phyloP scores from a whole-genome alignment of 2,329 filamentous ascomycete genomes.

The Alternaria solani region DNA sequence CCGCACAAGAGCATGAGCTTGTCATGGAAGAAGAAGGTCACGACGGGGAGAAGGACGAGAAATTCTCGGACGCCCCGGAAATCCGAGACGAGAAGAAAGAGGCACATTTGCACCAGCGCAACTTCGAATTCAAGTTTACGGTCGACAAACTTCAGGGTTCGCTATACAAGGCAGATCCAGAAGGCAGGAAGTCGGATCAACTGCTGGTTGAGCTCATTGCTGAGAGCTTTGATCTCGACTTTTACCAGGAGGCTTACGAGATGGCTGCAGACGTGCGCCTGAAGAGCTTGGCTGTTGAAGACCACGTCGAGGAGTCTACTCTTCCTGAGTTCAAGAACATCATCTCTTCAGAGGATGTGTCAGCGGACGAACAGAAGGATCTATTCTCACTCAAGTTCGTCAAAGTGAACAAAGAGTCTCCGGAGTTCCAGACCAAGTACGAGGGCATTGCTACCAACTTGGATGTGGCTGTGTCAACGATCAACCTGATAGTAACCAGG shows the following conservation, averaged over 20 bases:
- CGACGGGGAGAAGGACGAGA: slow-evolving; percentile 69
- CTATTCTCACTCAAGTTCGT: slow-evolving; percentile 89
- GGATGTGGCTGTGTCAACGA: slow-evolving; percentile 89
- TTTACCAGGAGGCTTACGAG: slow-evolving; percentile 87
- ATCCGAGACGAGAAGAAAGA: slow-evolving; percentile 57
- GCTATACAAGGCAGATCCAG: slow-evolving; percentile 83
- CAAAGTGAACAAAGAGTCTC: slow-evolving; percentile 87
- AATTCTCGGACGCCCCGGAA: slow-evolving; percentile 72
- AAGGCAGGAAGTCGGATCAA: slow-evolving; percentile 76
- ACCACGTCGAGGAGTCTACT: slow-evolving; percentile 89
- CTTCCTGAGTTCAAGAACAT: slow-evolving; percentile 95
- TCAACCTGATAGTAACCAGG: slow-evolving; percentile 93
- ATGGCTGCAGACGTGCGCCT: slow-evolving; percentile 93
- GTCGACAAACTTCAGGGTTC: slow-evolving; percentile 95
- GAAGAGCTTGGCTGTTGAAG: slow-evolving; percentile 86
- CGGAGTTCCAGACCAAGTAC: slow-evolving; percentile 90
- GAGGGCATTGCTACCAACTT: slow-evolving; percentile 95
- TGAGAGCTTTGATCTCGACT: slow-evolving; percentile 85
- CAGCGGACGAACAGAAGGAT: slow-evolving; percentile 75
- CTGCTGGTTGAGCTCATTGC: slow-evolving; percentile 91
- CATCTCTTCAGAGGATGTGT: slow-evolving; percentile 84
- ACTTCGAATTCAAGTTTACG: slow-evolving; percentile 96
- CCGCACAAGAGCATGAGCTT: slow-evolving; percentile 75
- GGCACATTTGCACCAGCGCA: slow-evolving; percentile 79
- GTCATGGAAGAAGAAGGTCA: slow-evolving; percentile 77